Conservation (phyloP, 352 stramenopile genomes). For the Globisporangium spiculum region DNA sequence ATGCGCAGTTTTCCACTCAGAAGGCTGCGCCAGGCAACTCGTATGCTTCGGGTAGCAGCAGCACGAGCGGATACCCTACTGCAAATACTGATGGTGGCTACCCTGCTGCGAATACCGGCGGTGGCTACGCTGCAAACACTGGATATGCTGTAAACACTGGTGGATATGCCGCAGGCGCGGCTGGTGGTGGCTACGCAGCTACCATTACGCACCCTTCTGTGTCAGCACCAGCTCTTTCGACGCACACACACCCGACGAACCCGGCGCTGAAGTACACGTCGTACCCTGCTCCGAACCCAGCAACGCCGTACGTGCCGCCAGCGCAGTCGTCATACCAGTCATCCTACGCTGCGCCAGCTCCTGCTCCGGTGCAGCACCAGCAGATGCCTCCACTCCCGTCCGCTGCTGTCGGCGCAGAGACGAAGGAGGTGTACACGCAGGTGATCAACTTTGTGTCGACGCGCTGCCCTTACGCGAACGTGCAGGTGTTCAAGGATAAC, state of each 20-base stretch:
- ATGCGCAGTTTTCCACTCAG: conserved; percentile 68
- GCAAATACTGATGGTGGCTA: conserved; percentile 5
- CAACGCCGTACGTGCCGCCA: conserved; percentile 32
- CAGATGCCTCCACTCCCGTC: conserved; percentile 51
- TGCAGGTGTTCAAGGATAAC: conserved; percentile 88
- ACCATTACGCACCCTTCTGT: conserved; percentile 6
- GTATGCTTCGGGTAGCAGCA: conserved; percentile 9
- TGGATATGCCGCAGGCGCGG: conserved; percentile 21
- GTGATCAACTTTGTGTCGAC: conserved; percentile 78
- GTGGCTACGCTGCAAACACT: conserved; percentile 9
- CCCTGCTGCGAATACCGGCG: neutral
- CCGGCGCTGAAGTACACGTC: conserved; percentile 57
- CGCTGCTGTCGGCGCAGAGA: conserved; percentile 57
- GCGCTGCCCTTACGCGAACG: conserved; percentile 77
- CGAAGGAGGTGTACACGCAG: conserved; percentile 79
- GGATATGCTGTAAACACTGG: conserved; percentile 8
- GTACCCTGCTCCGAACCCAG: conserved; percentile 47
- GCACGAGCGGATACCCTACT: neutral
- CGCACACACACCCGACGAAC: conserved; percentile 46
- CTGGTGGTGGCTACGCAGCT: conserved; percentile 11
- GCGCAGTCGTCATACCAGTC: conserved; percentile 43
- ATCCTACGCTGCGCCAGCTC: conserved; percentile 33
- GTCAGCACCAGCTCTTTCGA: conserved; percentile 30
- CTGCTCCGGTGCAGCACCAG: conserved; percentile 29
- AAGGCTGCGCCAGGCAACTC: conserved; percentile 23